Conservation (phyloP, 345 rosid species). For the Ricinus communis region DNA sequence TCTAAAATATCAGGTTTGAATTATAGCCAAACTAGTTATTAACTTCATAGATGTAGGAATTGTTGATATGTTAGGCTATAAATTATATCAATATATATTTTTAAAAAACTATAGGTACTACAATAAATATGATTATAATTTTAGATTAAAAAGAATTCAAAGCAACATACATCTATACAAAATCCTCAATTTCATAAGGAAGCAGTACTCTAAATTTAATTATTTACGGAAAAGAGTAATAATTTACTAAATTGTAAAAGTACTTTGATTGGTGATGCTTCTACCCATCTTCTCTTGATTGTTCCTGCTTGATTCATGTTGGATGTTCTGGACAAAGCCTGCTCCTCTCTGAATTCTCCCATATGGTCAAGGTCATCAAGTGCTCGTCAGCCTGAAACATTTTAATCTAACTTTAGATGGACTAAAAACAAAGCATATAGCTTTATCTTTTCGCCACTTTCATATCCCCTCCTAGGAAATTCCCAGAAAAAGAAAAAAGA, state of each 20-base stretch:
- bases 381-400: slow-evolving; percentile 13
- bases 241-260: neutral
- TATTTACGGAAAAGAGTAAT: neutral
- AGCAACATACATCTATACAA: no score
- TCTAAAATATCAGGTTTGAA: neutral
- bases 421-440: neutral
- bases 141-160: no score
- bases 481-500: no score
- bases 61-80: no score
- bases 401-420: slow-evolving; percentile 4
- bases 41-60: no score
- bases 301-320: slow-evolving; percentile 14
- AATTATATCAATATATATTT: no score
- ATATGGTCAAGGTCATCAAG: slow-evolving; percentile 2
- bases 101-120: no score
- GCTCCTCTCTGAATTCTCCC: slow-evolving; percentile 26
- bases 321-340: slow-evolving; percentile 14
- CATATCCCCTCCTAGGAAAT: neutral
- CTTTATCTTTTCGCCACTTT: neutral
- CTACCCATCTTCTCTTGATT: slow-evolving; percentile 10
- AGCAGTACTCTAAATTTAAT: neutral
- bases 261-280: slow-evolving; percentile 21
- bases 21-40: neutral
- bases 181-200: no score
- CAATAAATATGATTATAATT: no score